Evolutionary conservation across 768 basidiomycete genomes (phyloP).

Genomic region (Mycena rosella): DNA sequence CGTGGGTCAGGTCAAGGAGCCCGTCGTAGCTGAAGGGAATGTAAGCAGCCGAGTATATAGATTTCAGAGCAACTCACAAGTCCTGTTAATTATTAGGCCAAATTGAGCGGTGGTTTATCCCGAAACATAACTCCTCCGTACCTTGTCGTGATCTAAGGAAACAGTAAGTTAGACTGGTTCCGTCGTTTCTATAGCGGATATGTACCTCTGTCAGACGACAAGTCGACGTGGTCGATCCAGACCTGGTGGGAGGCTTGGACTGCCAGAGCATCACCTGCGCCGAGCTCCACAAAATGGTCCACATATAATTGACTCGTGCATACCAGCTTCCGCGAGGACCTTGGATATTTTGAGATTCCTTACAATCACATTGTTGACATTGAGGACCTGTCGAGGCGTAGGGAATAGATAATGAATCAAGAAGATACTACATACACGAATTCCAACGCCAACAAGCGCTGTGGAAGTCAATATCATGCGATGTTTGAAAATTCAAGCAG

Average conservation of each 20-base stretch:
- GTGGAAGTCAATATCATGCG: neutral
- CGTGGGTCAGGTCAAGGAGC: constrained; percentile 60
- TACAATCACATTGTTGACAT: constrained; percentile 60
- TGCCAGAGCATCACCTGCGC: constrained; percentile 54
- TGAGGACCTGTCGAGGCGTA: constrained; percentile 39
- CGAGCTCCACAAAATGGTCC: no score
- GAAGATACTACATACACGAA: constrained; percentile 45
- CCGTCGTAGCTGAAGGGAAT: constrained; percentile 56
- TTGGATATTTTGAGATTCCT: constrained; percentile 64
- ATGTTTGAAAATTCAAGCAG: neutral
- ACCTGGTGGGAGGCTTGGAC: constrained; percentile 56
- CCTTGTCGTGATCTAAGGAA: constrained; percentile 56
- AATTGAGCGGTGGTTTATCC: no score
- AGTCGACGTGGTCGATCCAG: constrained; percentile 62
- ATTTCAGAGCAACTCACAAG: constrained; percentile 42
- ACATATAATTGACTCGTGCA: neutral
- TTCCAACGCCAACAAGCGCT: constrained; percentile 61
- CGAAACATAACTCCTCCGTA: constrained; percentile 16
- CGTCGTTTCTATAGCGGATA: neutral
- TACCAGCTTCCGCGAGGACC: constrained; percentile 57
- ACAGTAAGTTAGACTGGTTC: neutral
- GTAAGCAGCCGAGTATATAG: neutral
- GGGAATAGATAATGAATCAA: neutral
- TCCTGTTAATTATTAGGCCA: constrained; percentile 31
- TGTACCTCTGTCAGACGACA: constrained; percentile 54